Conservation (phyloP, 257 asterid species). For the Solanum boliviense region DNA sequence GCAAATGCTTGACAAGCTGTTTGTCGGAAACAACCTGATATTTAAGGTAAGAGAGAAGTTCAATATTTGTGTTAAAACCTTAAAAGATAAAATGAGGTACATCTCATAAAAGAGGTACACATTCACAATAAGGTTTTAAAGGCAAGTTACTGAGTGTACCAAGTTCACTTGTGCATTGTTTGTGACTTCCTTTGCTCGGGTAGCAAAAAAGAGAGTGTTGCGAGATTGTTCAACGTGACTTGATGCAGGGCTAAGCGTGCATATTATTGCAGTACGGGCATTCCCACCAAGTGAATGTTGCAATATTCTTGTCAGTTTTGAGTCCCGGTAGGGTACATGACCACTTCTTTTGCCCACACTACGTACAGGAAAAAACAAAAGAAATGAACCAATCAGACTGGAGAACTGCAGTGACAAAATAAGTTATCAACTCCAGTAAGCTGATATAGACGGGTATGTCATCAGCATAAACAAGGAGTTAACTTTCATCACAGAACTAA, state of each 20-base stretch:
- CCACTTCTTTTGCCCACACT: slow-evolving; percentile 92
- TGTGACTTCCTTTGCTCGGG: slow-evolving; percentile 94
- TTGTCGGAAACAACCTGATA: slow-evolving; percentile 81
- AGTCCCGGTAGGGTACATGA: slow-evolving; percentile 87
- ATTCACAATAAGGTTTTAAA: not conserved
- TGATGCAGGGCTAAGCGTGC: slow-evolving; percentile 94
- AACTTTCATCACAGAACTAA: not conserved
- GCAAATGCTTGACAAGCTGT: slow-evolving; percentile 90
- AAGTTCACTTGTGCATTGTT: slow-evolving; percentile 88
- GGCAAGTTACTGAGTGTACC: slow-evolving; percentile 29
- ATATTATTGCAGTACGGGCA: slow-evolving; percentile 96
- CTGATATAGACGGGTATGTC: not conserved
- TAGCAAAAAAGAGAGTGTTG: slow-evolving; percentile 84
- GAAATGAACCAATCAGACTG: not conserved
- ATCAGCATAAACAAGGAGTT: not conserved
- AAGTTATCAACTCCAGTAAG: not conserved
- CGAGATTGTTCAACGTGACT: slow-evolving; percentile 89
- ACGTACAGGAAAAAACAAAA: slow-evolving; percentile 5
- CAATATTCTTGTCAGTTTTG: slow-evolving; percentile 90
- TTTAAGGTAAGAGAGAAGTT: not conserved
- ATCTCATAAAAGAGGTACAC: not conserved
- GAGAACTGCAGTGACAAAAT: not conserved
- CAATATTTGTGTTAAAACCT: not conserved
- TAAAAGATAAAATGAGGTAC: not conserved
- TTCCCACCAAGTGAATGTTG: slow-evolving; percentile 98